Base-by-base conservation (phyloP, 2,329 filamentous ascomycete species). In the Alternaria alternata region DNA sequence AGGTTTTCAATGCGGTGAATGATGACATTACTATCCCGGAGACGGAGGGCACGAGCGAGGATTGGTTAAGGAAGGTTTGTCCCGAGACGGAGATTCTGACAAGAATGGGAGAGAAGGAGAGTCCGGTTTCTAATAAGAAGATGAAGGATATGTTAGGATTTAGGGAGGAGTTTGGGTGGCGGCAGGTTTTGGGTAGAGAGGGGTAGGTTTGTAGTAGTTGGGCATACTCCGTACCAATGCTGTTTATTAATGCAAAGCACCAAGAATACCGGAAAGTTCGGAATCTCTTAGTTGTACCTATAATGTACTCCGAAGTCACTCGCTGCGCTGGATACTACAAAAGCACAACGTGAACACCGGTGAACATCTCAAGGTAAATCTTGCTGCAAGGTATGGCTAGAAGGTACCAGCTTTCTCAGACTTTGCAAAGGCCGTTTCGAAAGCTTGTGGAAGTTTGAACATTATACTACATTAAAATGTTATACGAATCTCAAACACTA, bases 1-100 rank as follows among this genome's bases (percentile, higher is more conserved):
- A 89, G 68, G 77, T 88, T 0, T 89, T 89, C 72, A 89, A 89
- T 70, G 87, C 86, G 3, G 86, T 86, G 0, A 89, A 89, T 68
- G 83, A 87, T 69, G 84, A 82, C 16, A 88, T 87, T 60, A 88
- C 86, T 3, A 48, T 66, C 34, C 57, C 46, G 20, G 58, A 63
- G 73, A 48, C 74, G 75, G 38, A 81, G 79, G 58, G 53, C 20
- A 57, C 44, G 3, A 86, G 83, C 0, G 75, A 76, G 46, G 79
- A 83, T 49, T 87, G 87, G 66, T 63, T 88, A 64, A 76, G 78
- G 66, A 80, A 80, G 62, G 69, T 75, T 2, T 83, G 80, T 60
- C 85, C 86, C 0, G 74, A 80, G 11, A 82, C 81, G 14, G 77
- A 79, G 14, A 78, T 89, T 51, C 83, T 80, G 30, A 77, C 84